Evolutionary conservation across 2,329 filamentous ascomycete genomes (phyloP), one percentile per base, ranked within the genome.

Genomic region (Colletotrichum australisinense): DNA sequence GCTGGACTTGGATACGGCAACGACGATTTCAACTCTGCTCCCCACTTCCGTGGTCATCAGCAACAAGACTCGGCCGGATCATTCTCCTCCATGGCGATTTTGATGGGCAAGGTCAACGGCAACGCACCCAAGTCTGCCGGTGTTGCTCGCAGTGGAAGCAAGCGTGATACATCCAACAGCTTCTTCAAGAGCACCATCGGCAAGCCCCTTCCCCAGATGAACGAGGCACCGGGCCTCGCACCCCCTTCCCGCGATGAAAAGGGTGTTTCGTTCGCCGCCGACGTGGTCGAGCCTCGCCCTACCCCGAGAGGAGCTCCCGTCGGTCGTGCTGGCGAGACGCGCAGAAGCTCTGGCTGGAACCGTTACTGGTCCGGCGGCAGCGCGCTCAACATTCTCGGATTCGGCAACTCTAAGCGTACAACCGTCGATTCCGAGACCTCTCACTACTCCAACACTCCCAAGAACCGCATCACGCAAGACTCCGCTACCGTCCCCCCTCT

Each of bases 361-460:
- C 86, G 90, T 66, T 95, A 94, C 82, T 95, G 93, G 89, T 93
- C 92, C 16, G 92, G 92, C 63, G 93, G 93, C 66, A 93, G 92
- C 76, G 89, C 91, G 8, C 83, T 92, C 69, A 92, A 92, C 78
- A 88, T 93, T 28, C 84, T 93, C 8, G 91, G 90, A 16, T 89
- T 91, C 65, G 90, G 89, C 16, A 80, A 79, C 75, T 79, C 84
- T 46, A 84, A 87, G 78, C 81, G 88, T 75, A 82, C 83, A 42
- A 92, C 89, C 0, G 84, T 86, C n/a, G 84, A 80, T 24, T 91
- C 88, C 4, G 89, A 91, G 63, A 88, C 89, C 79, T 91, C 90
- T 63, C 85, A 83, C 26, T 92, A 92, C 79, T 89, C 89, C 1
- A 83, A 84, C 59, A 28, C 52, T 16, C 4, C 52, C 60, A 79